phyloP scores from a whole-genome alignment of 305 asterid genomes.

The Lippia alba region DNA sequence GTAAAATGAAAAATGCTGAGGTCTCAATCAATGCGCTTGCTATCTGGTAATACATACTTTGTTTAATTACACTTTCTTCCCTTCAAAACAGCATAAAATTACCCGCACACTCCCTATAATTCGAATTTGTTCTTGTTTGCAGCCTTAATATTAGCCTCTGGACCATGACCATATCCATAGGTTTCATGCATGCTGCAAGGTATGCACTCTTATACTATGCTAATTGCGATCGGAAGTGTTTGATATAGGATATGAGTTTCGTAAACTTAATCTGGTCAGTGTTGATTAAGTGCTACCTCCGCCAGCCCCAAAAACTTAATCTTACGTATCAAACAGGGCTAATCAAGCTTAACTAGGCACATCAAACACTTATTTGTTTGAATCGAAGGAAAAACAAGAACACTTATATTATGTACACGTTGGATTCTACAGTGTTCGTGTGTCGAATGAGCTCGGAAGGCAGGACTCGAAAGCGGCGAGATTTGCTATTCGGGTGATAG shows the following conservation, averaged over 20 bases:
- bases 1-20: constrained; percentile 59
- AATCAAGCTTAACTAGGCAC: too few relatives aligned
- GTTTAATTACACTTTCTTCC: not conserved
- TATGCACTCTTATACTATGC: constrained; percentile 11
- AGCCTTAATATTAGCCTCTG: constrained; percentile 70
- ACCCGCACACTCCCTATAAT: too few relatives aligned
- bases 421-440: constrained; percentile 55
- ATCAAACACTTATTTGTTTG: too few relatives aligned
- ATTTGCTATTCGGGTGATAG: constrained; percentile 46
- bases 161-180: constrained; percentile 65
- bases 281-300: too few relatives aligned
- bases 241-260: too few relatives aligned
- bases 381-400: too few relatives aligned
- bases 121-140: constrained; percentile 25
- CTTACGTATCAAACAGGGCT: too few relatives aligned
- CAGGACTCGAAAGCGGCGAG: constrained; percentile 52
- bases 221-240: too few relatives aligned
- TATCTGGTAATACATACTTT: constrained; percentile 47
- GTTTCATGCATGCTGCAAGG: constrained; percentile 73
- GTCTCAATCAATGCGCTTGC: constrained; percentile 65
- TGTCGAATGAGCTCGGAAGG: constrained; percentile 69
- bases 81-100: too few relatives aligned
- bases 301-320: too few relatives aligned
- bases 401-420: too few relatives aligned
- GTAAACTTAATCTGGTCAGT: too few relatives aligned